Percentiles rank a stretch among this genome's conserved stretches.
Conservation (phyloP, 371 early-diverging fungal genomes). For the Blastocladiella emersonii region DNA sequence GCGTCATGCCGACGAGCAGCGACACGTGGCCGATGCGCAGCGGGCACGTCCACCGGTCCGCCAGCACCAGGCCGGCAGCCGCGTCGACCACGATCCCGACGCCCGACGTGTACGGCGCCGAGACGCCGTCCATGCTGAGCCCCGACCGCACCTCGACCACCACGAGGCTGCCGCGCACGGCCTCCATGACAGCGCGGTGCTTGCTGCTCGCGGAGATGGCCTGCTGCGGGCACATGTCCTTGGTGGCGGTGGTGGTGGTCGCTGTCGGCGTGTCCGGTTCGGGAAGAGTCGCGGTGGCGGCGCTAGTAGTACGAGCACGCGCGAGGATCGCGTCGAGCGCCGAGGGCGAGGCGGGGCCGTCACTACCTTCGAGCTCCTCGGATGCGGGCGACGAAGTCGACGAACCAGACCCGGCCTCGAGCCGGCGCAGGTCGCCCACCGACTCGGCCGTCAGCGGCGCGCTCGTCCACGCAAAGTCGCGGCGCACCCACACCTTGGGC, state of each 20-base stretch:
- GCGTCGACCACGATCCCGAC: constrained; percentile 4
- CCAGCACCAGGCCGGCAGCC: not conserved
- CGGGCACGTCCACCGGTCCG: constrained; percentile 4
- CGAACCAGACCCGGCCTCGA: too few species aligned
- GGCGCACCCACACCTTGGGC: constrained; percentile 14
- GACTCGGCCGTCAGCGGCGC: not conserved
- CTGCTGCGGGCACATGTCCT: too few species aligned
- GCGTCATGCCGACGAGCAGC: constrained; percentile 2
- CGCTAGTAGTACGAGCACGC: too few species aligned
- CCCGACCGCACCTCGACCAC: constrained; percentile 11
- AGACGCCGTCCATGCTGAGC: constrained; percentile 10
- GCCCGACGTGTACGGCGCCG: not conserved
- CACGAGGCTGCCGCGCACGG: not conserved
- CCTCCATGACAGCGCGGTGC: constrained; percentile 1
- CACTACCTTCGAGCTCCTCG: too few species aligned
- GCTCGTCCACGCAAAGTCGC: constrained; percentile 18
- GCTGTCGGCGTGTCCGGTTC: too few species aligned
- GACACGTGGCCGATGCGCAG: constrained; percentile 7
- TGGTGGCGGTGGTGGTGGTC: constrained; percentile 12
- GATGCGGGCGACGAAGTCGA: too few species aligned
- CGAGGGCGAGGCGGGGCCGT: too few species aligned
- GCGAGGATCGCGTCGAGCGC: not conserved
- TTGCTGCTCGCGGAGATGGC: constrained; percentile 12
- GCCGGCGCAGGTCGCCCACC: not conserved
- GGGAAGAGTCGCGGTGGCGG: too few species aligned